Conservation (phyloP, 192 early-diverging fungal genomes). For the Coemansia sp. region DNA sequence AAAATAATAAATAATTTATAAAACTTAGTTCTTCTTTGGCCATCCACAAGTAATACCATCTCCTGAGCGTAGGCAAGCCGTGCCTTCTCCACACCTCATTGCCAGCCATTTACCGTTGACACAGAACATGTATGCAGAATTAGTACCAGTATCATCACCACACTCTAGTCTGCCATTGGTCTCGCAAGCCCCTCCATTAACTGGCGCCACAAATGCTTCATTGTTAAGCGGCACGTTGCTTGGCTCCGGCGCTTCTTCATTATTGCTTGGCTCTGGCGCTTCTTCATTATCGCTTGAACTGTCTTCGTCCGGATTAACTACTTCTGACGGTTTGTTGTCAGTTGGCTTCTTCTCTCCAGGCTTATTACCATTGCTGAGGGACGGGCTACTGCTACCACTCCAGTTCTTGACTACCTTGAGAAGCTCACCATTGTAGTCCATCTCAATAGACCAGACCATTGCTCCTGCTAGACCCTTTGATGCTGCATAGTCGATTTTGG, state of each 20-base stretch:
- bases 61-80: background rate
- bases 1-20: background rate
- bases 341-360: background rate
- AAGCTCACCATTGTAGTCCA: conserved; percentile 66
- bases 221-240: background rate
- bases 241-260: background rate
- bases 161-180: conserved; percentile 4
- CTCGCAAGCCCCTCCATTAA: background rate
- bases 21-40: background rate
- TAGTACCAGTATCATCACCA: background rate
- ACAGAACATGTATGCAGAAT: conserved; percentile 10
- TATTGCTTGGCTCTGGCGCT: background rate
- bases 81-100: conserved; percentile 8
- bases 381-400: background rate
- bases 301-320: background rate
- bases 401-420: conserved; percentile 31
- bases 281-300: background rate
- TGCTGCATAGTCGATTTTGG: conserved; percentile 63
- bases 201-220: background rate
- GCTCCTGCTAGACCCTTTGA: conserved; percentile 61
- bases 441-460: conserved; percentile 72
- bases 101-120: conserved; percentile 6
- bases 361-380: background rate
- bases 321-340: background rate
- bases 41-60: background rate